Evolutionary conservation across 176 grass and related monocot species (phyloP).

Genomic region (Rhipidocladum racemiflorum): DNA sequence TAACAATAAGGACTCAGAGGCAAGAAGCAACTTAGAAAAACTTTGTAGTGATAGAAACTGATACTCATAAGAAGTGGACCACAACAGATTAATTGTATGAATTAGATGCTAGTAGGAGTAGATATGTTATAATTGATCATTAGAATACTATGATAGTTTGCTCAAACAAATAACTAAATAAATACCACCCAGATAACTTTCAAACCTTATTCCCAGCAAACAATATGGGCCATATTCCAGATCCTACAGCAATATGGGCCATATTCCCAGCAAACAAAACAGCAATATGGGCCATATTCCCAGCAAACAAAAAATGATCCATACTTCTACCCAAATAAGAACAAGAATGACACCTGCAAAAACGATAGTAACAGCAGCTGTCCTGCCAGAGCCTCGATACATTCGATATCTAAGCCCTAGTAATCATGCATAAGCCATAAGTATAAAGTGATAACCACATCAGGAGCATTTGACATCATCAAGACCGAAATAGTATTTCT

Average conservation of each 20-base stretch:
- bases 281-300: neutral
- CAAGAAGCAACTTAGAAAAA: neutral
- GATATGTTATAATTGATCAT: neutral
- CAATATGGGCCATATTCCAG: too few species aligned
- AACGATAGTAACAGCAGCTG: neutral
- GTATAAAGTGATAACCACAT: neutral
- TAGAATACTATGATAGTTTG: neutral
- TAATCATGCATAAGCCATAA: neutral
- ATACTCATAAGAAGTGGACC: neutral
- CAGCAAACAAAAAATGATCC: neutral
- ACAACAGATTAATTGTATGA: neutral
- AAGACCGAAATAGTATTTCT: neutral
- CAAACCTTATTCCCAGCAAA: neutral
- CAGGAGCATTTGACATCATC: neutral
- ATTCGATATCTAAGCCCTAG: neutral
- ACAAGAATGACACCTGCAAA: neutral
- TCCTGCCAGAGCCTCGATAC: neutral
- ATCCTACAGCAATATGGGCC: neutral
- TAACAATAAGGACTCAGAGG: neutral
- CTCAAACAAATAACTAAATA: constrained; percentile 8
- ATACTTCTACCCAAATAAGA: neutral
- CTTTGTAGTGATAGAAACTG: neutral
- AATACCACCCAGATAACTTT: neutral
- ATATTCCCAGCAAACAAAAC: neutral
- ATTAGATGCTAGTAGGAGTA: neutral